Base-by-base conservation (phyloP, 495 filamentous ascomycete species). In the Hypomontagnella submonticulosa region DNA sequence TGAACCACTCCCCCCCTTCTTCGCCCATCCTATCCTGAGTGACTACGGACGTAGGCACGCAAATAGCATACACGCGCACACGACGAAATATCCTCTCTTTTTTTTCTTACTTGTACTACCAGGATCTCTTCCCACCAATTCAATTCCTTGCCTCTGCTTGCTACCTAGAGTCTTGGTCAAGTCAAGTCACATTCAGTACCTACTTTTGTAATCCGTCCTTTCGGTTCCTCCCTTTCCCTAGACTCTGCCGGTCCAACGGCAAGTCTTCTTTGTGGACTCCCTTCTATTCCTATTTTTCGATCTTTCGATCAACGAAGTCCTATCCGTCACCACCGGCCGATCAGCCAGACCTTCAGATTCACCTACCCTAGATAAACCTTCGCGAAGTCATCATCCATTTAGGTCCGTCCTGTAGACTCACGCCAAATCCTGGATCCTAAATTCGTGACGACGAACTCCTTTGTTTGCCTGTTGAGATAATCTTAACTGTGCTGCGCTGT, bases 391-490 rank as follows among this genome's bases (percentile, higher is more conserved):
- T 20, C 15, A 47, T 54, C 41, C 16, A 36, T 40, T 12, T 44
- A 4, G 27, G 37, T 19, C 42, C 18, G 48, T 56, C 56, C 10
- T 46, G 47, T 27, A 52, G 12, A 57, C 32, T 43, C 33, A 13
- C 48, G 41, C 58, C 40, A 54, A 54, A 46, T 55, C 37, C 36
- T 6, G 6, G n/a, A n/a, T n/a, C n/a, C n/a, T n/a, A n/a, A n/a
- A n/a, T n/a, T n/a, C n/a, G 44, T 57, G 48, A 61, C 50, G 47
- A 41, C 33, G 18, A 12, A 57, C 33, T 60, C 16, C 66, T 63
- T 69, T 63, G 60, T 63, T 38, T 48, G 23, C 53, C 54, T 15
- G 30, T 60, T 58, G 43, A 56, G 53, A 63, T 58, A 60, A 52
- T 63, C 50, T 55, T 44, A 49, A n/a, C 48, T 41, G 37, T 60